These are phyloP conservation scores for Murraya koenigii DNA, from an alignment of 345 rosid genomes.

Conservation along the genomic window DNA sequence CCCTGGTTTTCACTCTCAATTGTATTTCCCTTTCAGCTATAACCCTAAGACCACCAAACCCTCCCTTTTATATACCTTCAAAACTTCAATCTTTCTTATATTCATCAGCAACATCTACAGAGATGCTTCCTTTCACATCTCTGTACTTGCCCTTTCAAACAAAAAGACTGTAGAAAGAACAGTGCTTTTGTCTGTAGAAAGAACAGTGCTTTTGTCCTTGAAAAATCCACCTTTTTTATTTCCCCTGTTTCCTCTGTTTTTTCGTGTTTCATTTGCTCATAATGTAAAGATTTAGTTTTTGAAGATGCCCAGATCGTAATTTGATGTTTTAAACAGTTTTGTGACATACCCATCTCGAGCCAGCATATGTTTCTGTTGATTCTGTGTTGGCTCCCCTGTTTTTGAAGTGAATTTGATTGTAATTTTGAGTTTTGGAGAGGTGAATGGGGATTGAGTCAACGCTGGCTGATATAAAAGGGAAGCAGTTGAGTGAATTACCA, in stretches of 20 bases:
- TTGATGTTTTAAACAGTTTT: background rate
- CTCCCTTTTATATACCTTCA: conserved; percentile 16
- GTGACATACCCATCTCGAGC: background rate
- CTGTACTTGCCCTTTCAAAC: background rate
- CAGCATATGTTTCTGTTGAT: background rate
- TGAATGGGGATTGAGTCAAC: conserved; percentile 66
- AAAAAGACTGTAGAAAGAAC: background rate
- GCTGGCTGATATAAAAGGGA: conserved; percentile 34
- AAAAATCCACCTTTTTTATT: background rate
- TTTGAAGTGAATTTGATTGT: background rate
- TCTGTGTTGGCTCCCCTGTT: background rate
- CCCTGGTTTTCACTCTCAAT: conserved; percentile 68
- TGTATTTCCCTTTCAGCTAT: conserved; percentile 18
- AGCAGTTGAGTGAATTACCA: conserved; percentile 35
- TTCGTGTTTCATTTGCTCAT: background rate
- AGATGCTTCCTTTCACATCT: conserved; percentile 28
- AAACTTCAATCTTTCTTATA: background rate
- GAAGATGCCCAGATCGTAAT: conserved; percentile 9
- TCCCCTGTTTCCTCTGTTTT: conserved; percentile 14
- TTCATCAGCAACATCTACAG: conserved; percentile 6
- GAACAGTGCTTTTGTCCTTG: background rate
- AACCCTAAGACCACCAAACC: conserved; percentile 13
- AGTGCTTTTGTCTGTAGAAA: background rate
- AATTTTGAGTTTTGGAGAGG: conserved; percentile 8
- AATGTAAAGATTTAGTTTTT: background rate